A percentile compares a stretch with the other conserved stretches of the same genome.
These are phyloP conservation scores for Davidsoniella neocaledoniae DNA, from an alignment of 2,329 filamentous ascomycete genomes.

Conservation along the genomic window DNA sequence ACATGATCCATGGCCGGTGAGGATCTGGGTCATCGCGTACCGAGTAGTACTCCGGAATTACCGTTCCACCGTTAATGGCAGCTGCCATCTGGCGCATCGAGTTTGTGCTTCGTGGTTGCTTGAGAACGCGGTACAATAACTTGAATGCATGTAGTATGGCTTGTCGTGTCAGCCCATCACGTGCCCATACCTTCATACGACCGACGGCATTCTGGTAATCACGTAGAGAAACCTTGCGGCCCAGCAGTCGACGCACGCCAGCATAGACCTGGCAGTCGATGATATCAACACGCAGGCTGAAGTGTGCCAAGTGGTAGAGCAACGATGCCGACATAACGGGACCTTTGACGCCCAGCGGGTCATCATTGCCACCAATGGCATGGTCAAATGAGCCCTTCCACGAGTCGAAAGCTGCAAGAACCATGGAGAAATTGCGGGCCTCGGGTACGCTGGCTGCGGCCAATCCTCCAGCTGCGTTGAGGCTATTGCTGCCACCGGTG, in stretches of 20 bases:
- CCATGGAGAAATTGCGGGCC: conserved; percentile 32
- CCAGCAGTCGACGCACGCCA: conserved; percentile 58
- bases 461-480: background rate
- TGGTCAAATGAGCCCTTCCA: conserved; percentile 77
- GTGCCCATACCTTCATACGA: conserved; percentile 68
- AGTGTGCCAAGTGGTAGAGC: conserved; percentile 72
- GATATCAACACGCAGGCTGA: conserved; percentile 77
- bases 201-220: conserved; percentile 58
- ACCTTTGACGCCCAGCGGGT: conserved; percentile 34
- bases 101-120: conserved; percentile 15
- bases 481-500: too few relatives aligned
- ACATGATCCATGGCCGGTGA: conserved; percentile 80
- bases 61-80: conserved; percentile 19
- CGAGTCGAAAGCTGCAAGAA: conserved; percentile 66
- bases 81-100: conserved; percentile 15
- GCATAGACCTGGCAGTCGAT: conserved; percentile 83
- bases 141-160: conserved; percentile 72
- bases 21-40: conserved; percentile 64
- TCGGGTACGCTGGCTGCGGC: background rate
- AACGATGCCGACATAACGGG: conserved; percentile 67
- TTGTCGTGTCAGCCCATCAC: conserved; percentile 55
- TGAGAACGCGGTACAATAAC: conserved; percentile 58
- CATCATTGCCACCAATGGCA: conserved; percentile 29
- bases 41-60: conserved; percentile 35
- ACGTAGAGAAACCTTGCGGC: conserved; percentile 57